Conservation (phyloP, 495 filamentous ascomycete genomes). For the Saxispiralis lemnorum region DNA sequence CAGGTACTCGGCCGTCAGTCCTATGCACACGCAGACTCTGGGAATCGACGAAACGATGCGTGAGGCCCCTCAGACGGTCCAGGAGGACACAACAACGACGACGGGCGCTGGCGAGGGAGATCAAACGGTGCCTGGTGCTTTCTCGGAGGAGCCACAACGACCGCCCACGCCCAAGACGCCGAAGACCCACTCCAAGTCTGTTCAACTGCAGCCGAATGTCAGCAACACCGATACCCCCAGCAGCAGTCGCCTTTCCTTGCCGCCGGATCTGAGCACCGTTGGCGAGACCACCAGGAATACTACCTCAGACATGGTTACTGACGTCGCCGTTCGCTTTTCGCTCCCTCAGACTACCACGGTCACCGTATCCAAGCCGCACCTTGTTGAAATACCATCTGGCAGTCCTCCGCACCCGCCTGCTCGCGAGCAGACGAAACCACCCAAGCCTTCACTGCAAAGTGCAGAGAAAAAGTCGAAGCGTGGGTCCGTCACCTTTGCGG, state of each 20-base stretch:
- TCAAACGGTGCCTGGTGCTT: not conserved
- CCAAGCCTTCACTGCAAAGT: not conserved
- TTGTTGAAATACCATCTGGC: slow-evolving; percentile 14
- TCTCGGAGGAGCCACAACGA: slow-evolving; percentile 3
- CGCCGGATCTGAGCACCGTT: slow-evolving; percentile 13
- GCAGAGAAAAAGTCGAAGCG: slow-evolving; percentile 1
- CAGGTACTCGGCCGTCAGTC: slow-evolving; percentile 14
- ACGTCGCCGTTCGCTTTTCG: slow-evolving; percentile 17
- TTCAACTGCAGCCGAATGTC: slow-evolving; percentile 8
- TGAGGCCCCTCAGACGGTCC: not conserved
- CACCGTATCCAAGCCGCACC: slow-evolving; percentile 13
- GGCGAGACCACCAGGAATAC: slow-evolving; percentile 12
- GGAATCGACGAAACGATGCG: slow-evolving; percentile 15
- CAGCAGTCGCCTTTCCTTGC: slow-evolving; percentile 11
- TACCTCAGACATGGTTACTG: slow-evolving; percentile 14
- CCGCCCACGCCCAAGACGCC: slow-evolving; percentile 12
- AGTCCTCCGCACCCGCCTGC: slow-evolving; percentile 7
- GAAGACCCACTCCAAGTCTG: slow-evolving; percentile 15
- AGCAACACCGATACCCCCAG: slow-evolving; percentile 3
- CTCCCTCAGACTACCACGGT: slow-evolving; percentile 13
- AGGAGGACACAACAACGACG: not conserved
- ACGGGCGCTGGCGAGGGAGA: not conserved
- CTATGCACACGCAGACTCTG: slow-evolving; percentile 11
- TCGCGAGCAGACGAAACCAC: not conserved
- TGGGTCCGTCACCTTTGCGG: slow-evolving; percentile 12